Percentiles rank a stretch among this genome's conserved stretches.
Evolutionary conservation across 2,329 filamentous ascomycete genomes (phyloP).

Genomic region (Alternaria triticina): DNA sequence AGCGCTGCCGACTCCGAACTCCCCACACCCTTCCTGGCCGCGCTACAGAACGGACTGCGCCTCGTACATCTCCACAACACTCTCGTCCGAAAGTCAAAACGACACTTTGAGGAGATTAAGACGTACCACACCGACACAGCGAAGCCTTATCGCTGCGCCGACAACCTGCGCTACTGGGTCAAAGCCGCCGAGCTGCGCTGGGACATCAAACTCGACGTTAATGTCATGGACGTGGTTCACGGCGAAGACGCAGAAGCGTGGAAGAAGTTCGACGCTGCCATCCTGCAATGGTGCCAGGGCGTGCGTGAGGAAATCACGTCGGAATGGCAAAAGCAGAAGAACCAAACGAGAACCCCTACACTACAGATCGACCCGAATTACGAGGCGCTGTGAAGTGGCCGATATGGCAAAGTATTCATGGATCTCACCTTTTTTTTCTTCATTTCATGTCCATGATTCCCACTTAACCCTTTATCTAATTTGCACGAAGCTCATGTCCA

Average conservation of each 20-base stretch:
- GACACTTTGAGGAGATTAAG: conserved; percentile 88
- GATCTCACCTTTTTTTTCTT: conserved; percentile 21
- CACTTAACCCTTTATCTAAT: conserved; percentile 24
- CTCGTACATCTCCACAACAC: conserved; percentile 90
- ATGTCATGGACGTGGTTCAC: conserved; percentile 86
- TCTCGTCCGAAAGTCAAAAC: conserved; percentile 80
- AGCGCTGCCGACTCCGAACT: conserved; percentile 60
- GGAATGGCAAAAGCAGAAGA: conserved; percentile 65
- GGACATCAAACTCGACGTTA: conserved; percentile 82
- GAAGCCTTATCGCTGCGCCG: conserved; percentile 91
- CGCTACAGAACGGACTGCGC: conserved; percentile 78
- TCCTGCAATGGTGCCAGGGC: conserved; percentile 81
- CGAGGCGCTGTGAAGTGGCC: conserved; percentile 31
- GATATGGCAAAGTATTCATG: conserved; percentile 6
- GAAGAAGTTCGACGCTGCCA: conserved; percentile 80
- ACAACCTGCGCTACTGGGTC: conserved; percentile 94
- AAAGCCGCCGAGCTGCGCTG: conserved; percentile 95
- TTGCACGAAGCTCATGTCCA: conserved; percentile 26
- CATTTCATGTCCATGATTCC: conserved; percentile 37
- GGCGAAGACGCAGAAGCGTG: conserved; percentile 73
- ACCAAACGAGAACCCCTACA: conserved; percentile 45
- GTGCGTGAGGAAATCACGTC: conserved; percentile 83
- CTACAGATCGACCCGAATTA: conserved; percentile 47
- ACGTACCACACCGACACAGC: conserved; percentile 89
- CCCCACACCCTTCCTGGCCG: conserved; percentile 75